Conservation (phyloP, 2,329 filamentous ascomycete genomes). For the Colletotrichum australisinense region DNA sequence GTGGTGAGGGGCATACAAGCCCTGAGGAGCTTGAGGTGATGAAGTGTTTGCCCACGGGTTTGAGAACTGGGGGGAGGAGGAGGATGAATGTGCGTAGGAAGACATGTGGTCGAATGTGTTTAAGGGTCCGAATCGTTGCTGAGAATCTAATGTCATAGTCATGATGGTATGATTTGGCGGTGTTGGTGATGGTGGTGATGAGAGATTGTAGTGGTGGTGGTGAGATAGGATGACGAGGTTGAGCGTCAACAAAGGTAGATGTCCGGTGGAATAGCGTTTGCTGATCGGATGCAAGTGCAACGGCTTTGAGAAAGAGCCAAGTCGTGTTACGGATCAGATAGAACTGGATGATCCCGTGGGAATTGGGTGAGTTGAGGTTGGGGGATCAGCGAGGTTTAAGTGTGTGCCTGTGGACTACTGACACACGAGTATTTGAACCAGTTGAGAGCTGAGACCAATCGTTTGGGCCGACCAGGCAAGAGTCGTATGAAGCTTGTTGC, state of each 20-base stretch:
- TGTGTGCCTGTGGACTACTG: constrained; percentile 37
- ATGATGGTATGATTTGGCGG: constrained; percentile 61
- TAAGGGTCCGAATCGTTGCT: constrained; percentile 82
- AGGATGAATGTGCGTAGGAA: constrained; percentile 64
- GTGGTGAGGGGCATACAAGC: constrained; percentile 71
- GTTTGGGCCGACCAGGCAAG: constrained; percentile 49
- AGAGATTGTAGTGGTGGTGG: constrained; percentile 38
- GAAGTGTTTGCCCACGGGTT: constrained; percentile 85
- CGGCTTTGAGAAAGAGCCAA: constrained; percentile 55
- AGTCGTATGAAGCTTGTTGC: constrained; percentile 56
- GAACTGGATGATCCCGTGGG: constrained; percentile 47
- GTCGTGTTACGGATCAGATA: constrained; percentile 50
- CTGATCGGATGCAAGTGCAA: constrained; percentile 65
- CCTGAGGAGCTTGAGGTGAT: constrained; percentile 56
- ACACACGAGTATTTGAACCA: constrained; percentile 37
- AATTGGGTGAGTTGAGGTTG: constrained; percentile 41
- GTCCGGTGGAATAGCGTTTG: constrained; percentile 46
- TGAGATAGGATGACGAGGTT: constrained; percentile 32
- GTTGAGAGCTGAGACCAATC: constrained; percentile 52
- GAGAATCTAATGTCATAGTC: constrained; percentile 95
- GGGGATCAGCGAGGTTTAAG: constrained; percentile 67
- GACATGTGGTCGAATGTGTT: constrained; percentile 82
- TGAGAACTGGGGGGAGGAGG: constrained; percentile 81
- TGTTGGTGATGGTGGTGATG: constrained; percentile 38
- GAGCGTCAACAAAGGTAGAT: constrained; percentile 37